Base-by-base conservation (phyloP, 306 rosid species). In the Oxytropis ochrocephala region DNA sequence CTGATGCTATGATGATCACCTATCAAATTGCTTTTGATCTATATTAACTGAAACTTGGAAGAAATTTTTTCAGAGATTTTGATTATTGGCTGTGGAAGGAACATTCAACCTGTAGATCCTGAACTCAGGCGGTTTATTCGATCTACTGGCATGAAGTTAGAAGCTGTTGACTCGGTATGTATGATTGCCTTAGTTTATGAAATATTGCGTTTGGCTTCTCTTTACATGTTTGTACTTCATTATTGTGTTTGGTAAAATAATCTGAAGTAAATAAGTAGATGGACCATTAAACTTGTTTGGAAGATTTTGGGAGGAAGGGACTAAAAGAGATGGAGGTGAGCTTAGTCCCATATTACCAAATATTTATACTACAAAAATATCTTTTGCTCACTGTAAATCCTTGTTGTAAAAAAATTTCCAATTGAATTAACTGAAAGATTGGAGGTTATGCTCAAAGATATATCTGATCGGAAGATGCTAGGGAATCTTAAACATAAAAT, bases 101-200 rank as follows among this genome's bases (percentile, higher is more conserved):
- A 79, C 84, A 85, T 84, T 77, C 91, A 86, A 38, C 86, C 57
- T 3, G 86, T 93, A 29, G 81, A 82, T 85, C 96, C 97, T 54
- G 91, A 88, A 78, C 72, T 88, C 53, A 73, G 82, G 16, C 81
- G 29, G 72, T 85, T 83, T 78, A 60, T 90, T 60, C 86, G 82
- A 27, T 88, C 96, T 48, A 75, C 85, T 52, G 97, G 98, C 87
- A 90, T 93, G 75, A 90, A 90, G 84, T 79, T 93, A 49, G 98
- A 93, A 86, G 91, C 86, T 12, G 24, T 88, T 47, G 96, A 93
- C 75, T 78, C 96, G 78, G 98, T 93, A 90, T 44, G 1, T 69
- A 48, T 43, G 43, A 62, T 52, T 75, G 52, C 67, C 69, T 39
- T 53, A 36, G 19, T 57, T 64, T 59, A 5, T 39, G 27, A 44